Conservation (phyloP, 2,329 filamentous ascomycete genomes). For the Trichoderma polysporum region DNA sequence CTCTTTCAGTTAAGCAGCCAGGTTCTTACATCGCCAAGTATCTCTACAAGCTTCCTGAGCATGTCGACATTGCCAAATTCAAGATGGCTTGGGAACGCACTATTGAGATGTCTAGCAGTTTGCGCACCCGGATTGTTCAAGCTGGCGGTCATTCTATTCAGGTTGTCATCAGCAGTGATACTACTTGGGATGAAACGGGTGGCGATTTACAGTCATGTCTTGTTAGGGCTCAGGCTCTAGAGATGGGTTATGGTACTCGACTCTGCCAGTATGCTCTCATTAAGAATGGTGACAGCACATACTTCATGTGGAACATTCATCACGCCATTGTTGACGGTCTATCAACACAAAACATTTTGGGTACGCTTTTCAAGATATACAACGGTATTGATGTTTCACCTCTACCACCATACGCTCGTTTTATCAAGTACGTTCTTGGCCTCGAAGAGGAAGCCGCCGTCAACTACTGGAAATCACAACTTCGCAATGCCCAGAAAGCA, state of each 20-base stretch:
- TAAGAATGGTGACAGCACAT: background rate
- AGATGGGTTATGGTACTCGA: slow-evolving; percentile 16
- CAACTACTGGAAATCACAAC: slow-evolving; percentile 22
- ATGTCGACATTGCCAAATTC: slow-evolving; percentile 22
- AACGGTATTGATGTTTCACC: background rate
- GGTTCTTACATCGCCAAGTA: slow-evolving; percentile 38
- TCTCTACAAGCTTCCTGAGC: slow-evolving; percentile 24
- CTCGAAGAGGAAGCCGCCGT: slow-evolving; percentile 1
- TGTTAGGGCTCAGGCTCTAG: background rate
- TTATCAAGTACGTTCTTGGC: slow-evolving; percentile 2
- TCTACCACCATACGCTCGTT: background rate
- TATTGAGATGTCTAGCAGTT: slow-evolving; percentile 18
- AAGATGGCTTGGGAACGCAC: slow-evolving; percentile 25
- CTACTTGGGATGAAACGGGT: background rate
- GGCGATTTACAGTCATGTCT: background rate
- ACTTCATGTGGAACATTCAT: slow-evolving; percentile 14
- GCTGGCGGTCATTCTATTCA: slow-evolving; percentile 18
- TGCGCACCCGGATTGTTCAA: slow-evolving; percentile 27
- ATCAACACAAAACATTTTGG: background rate
- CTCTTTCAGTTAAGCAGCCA: slow-evolving; percentile 32
- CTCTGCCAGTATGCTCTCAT: slow-evolving; percentile 4
- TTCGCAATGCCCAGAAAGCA: slow-evolving; percentile 12
- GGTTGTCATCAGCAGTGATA: slow-evolving; percentile 22
- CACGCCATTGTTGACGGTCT: slow-evolving; percentile 14
- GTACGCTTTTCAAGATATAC: background rate